Conservation (phyloP, 805 yeast species). For the Diddensiella santjacobensis region DNA sequence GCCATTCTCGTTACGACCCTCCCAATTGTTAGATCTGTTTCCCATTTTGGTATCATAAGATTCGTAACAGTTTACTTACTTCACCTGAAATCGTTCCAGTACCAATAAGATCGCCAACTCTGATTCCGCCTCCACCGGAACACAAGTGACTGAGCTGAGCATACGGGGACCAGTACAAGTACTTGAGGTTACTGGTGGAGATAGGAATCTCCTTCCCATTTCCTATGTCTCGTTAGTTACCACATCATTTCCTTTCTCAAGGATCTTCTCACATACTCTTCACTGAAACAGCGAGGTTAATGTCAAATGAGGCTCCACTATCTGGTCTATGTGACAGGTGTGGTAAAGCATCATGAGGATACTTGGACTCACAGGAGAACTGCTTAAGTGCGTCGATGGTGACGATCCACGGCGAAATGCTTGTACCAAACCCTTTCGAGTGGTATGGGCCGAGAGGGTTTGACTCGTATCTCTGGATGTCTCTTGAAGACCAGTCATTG, state of each 20-base stretch:
- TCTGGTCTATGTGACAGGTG: constrained; percentile 22
- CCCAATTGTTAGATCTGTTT: too few relatives aligned
- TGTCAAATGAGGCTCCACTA: constrained; percentile 14
- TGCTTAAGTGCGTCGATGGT: constrained; percentile 25
- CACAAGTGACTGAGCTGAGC: neutral
- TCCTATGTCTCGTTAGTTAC: neutral
- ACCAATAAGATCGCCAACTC: constrained; percentile 27
- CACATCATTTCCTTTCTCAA: neutral
- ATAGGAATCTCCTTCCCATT: neutral
- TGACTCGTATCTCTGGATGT: constrained; percentile 29
- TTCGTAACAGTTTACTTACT: constrained; percentile 9
- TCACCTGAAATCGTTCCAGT: constrained; percentile 28
- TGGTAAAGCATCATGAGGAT: constrained; percentile 18
- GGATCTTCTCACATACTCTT: constrained; percentile 4
- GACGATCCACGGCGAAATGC: constrained; percentile 28
- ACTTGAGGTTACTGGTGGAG: neutral
- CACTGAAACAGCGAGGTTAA: constrained; percentile 17
- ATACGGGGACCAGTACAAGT: neutral
- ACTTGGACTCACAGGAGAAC: constrained; percentile 13
- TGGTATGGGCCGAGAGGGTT: constrained; percentile 29
- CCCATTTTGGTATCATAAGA: too few relatives aligned
- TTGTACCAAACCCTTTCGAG: constrained; percentile 27
- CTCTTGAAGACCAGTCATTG: constrained; percentile 30
- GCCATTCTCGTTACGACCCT: neutral
- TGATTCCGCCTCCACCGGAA: constrained; percentile 21